Evolutionary conservation across 805 yeast species (phyloP).

Genomic region (Yarrowia deformans): DNA sequence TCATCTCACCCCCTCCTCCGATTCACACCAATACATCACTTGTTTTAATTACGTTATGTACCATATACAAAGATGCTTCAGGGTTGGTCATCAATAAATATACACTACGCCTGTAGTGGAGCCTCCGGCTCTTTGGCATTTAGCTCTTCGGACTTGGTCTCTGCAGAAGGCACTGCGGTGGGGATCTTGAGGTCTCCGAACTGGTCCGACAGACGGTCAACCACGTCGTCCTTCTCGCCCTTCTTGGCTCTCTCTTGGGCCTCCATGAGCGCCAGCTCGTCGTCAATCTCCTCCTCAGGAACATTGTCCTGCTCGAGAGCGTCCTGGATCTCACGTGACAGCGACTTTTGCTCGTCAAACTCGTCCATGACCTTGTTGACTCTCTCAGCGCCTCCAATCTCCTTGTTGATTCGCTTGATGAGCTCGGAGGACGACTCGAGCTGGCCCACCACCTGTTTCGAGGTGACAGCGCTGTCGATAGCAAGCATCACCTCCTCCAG

Average conservation of each 20-base stretch:
- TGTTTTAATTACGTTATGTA: background rate
- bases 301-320: conserved; percentile 34
- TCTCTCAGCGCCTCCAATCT: conserved; percentile 38
- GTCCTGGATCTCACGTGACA: conserved; percentile 11
- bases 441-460: conserved; percentile 19
- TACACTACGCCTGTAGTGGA: conserved; percentile 27
- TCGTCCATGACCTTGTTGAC: conserved; percentile 39
- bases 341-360: conserved; percentile 32
- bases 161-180: background rate
- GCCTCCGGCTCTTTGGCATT: background rate
- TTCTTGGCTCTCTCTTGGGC: conserved; percentile 26
- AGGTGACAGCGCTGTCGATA: conserved; percentile 23
- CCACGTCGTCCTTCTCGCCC: conserved; percentile 10
- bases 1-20: no score
- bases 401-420: conserved; percentile 33
- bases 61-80: no score
- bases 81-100: conserved; percentile 8
- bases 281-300: conserved; percentile 36
- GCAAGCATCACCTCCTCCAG: conserved; percentile 27
- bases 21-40: no score
- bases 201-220: conserved; percentile 23
- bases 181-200: conserved; percentile 18
- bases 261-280: conserved; percentile 32
- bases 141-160: background rate
- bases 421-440: conserved; percentile 19